phyloP scores from a whole-genome alignment of 2,329 filamentous ascomycete species.

The Fusarium pseudograminearum region DNA sequence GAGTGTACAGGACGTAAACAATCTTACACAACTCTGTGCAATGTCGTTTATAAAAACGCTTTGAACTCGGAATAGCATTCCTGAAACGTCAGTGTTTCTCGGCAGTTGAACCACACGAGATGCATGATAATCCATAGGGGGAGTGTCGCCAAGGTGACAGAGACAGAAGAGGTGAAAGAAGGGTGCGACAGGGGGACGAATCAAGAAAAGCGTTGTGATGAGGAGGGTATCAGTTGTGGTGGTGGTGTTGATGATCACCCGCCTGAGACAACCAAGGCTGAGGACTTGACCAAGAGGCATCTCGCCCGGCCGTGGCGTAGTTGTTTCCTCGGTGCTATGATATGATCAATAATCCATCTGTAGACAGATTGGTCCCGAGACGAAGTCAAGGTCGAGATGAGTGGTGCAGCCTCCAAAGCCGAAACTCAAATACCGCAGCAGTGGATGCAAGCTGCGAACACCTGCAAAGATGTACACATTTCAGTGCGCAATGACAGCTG shows the following conservation, averaged over 20 bases:
- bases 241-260: slow-evolving; percentile 46
- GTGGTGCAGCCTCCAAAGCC: slow-evolving; percentile 17
- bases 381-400: slow-evolving; percentile 7
- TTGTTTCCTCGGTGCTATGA: slow-evolving; percentile 1
- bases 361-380: slow-evolving; percentile 23
- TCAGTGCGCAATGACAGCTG: slow-evolving; percentile 13
- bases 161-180: slow-evolving; percentile 15
- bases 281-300: slow-evolving; percentile 31
- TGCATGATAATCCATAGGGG: slow-evolving; percentile 5
- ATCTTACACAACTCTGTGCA: not conserved
- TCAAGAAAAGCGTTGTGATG: slow-evolving; percentile 36
- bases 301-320: slow-evolving; percentile 35
- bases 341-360: slow-evolving; percentile 22
- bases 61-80: not conserved
- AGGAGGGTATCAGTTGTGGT: slow-evolving; percentile 36
- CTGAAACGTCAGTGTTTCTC: slow-evolving; percentile 25
- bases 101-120: slow-evolving; percentile 39
- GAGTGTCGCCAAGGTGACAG: slow-evolving; percentile 19
- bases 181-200: slow-evolving; percentile 38
- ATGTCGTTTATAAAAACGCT: not conserved
- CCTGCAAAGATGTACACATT: slow-evolving; percentile 20
- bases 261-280: slow-evolving; percentile 46
- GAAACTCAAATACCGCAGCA: slow-evolving; percentile 21
- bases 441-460: slow-evolving; percentile 30
- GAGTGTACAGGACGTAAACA: slow-evolving; percentile 1